These are phyloP conservation scores for Chrysophaeum taylorii DNA, from an alignment of 352 stramenopile species.

Conservation along the genomic window DNA sequence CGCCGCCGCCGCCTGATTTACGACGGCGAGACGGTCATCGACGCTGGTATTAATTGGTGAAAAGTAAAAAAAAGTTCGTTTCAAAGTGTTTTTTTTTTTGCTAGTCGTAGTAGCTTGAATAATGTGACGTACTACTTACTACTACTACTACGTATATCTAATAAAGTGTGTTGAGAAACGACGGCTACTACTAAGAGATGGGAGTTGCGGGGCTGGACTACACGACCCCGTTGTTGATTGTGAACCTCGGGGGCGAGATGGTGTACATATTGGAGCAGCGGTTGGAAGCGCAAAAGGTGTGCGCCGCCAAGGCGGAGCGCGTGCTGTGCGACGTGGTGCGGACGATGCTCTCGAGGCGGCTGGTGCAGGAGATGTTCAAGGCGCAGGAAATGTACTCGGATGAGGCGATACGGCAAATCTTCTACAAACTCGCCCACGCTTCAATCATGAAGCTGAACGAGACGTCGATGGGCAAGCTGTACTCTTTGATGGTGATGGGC, in stretches of 20 bases:
- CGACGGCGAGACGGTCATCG: too few species aligned
- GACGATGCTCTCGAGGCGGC: constrained; percentile 76
- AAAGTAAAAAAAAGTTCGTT: too few species aligned
- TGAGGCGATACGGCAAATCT: constrained; percentile 70
- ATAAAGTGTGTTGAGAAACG: not conserved
- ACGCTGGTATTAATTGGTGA: too few species aligned
- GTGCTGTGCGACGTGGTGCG: constrained; percentile 76
- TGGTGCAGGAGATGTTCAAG: constrained; percentile 75
- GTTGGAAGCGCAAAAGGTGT: constrained; percentile 37
- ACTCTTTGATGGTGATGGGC: constrained; percentile 83
- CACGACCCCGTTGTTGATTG: constrained; percentile 73
- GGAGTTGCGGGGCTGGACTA: not conserved
- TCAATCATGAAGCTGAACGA: constrained; percentile 82
- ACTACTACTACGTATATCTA: too few species aligned
- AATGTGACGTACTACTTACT: too few species aligned
- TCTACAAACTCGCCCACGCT: constrained; percentile 73
- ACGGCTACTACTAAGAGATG: not conserved
- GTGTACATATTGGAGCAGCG: constrained; percentile 78
- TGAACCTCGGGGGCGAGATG: constrained; percentile 83
- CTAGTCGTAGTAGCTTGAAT: too few species aligned
- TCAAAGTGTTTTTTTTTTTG: too few species aligned
- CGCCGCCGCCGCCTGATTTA: too few species aligned
- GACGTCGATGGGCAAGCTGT: constrained; percentile 83
- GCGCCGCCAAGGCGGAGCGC: constrained; percentile 20
- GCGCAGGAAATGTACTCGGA: constrained; percentile 76